Conservation (phyloP, 106 monocot species). For the Posidonia australis region DNA sequence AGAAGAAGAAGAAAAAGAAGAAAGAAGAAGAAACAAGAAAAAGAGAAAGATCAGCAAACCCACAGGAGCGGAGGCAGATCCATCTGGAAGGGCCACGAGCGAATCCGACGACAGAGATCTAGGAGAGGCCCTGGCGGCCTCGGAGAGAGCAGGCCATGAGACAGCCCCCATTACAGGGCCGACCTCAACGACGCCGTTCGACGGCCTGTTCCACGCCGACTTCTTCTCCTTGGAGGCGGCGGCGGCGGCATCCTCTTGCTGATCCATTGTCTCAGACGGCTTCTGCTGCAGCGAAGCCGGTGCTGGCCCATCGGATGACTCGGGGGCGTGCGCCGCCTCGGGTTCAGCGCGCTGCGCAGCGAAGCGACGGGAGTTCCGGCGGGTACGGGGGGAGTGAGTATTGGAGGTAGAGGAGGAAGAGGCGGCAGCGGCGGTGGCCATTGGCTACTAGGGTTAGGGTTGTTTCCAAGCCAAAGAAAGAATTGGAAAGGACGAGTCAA, state of each 20-base stretch:
- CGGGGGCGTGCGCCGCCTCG: conserved; percentile 2
- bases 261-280: conserved; percentile 3
- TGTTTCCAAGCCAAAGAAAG: conserved; percentile 3
- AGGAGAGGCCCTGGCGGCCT: conserved; percentile 28
- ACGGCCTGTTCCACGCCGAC: conserved; percentile 49
- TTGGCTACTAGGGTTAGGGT: conserved; percentile 11
- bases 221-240: conserved; percentile 23
- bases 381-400: conserved; percentile 6
- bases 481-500: background rate
- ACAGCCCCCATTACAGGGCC: conserved; percentile 45
- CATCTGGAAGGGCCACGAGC: conserved; percentile 20
- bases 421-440: conserved; percentile 13
- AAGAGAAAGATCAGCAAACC: conserved; percentile 1
- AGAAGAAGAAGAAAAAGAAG: background rate
- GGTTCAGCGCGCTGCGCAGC: conserved; percentile 9
- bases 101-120: conserved; percentile 31
- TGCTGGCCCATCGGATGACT: background rate
- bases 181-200: conserved; percentile 26
- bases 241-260: conserved; percentile 8
- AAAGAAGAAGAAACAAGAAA: background rate
- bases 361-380: background rate
- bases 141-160: conserved; percentile 73
- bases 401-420: conserved; percentile 15
- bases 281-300: conserved; percentile 1
- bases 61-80: conserved; percentile 22